Base-by-base conservation (phyloP, 2,329 filamentous ascomycete genomes). In the Fusarium mangiferae region DNA sequence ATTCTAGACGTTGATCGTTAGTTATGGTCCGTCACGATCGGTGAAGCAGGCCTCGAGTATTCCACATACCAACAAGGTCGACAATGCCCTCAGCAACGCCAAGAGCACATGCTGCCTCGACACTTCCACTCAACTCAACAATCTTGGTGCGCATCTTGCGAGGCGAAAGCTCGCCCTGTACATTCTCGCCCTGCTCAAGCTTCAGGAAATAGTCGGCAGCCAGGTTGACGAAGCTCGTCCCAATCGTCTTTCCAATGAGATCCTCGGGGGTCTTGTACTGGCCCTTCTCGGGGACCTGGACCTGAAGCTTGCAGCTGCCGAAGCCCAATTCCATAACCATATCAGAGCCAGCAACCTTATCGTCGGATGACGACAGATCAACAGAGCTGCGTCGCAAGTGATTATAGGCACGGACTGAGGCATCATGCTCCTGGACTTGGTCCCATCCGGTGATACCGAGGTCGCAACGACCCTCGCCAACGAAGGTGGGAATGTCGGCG, bases 51-150 rank as follows among this genome's bases (percentile, higher is more conserved):
- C 24, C n/a, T n/a, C 33, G 30, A 20, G 39, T 20, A n/a, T n/a
- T 33, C 28, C 42, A 90, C 93, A 81, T 84, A 96, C 94, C 95
- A 80, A 99, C 96, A 66, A 99, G 91, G 85, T 99, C 96, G 52
- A 99, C 95, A 81, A 99, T 98, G 57, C 96, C 96, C 81, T 98
- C 96, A 48, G 96, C 96, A 35, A 98, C 95, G 60, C 96, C 96
- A 62, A 99, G 87, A 26, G 96, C 96, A 81, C 96, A 99, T 44
- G 96, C 96, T 58, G 96, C 96, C 85, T 99, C 96, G 39, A 99
- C 96, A 87, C 96, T 98, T 22, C 96, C 96, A 74, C 96, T 96
- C 69, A 98, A 89, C 83, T 96, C 97, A 79, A 98, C 94, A 78
- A 99, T 95, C 80, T 94, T 95, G 15, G 96, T 98, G 78, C 88